Conservation (phyloP, 768 basidiomycete genomes). For the Tricholoma sp. region DNA sequence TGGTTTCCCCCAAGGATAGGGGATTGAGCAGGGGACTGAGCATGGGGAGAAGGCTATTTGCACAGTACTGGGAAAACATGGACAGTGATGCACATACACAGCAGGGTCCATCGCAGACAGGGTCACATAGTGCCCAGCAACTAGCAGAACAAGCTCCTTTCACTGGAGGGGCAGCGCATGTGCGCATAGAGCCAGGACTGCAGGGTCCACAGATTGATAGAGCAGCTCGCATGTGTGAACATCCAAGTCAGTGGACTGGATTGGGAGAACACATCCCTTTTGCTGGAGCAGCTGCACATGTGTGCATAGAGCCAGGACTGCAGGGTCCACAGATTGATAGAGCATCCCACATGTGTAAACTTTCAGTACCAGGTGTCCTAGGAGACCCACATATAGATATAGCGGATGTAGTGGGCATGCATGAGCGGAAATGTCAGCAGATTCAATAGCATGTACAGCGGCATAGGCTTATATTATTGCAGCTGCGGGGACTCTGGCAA, state of each 20-base stretch:
- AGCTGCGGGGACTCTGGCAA: no score
- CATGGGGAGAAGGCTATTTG: background rate
- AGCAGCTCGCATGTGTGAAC: background rate
- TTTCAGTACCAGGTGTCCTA: background rate
- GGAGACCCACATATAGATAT: background rate
- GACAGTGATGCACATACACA: background rate
- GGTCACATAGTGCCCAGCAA: background rate
- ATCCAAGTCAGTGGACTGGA: background rate
- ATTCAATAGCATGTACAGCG: background rate
- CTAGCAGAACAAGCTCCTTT: background rate
- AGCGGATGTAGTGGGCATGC: background rate
- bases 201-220: background rate
- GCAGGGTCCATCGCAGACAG: background rate
- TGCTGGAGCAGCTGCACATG: no score
- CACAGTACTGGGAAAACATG: background rate
- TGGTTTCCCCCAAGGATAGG: background rate
- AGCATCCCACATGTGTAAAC: no score
- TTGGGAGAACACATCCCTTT: no score
- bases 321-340: background rate
- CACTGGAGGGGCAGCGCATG: background rate
- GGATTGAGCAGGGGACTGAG: background rate
- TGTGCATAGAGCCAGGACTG: background rate
- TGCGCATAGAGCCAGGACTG: background rate
- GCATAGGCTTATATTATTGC: no score
- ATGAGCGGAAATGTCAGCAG: background rate